Conservation (phyloP, 208 protist species). For the Kentomonas sorsogonicus region DNA sequence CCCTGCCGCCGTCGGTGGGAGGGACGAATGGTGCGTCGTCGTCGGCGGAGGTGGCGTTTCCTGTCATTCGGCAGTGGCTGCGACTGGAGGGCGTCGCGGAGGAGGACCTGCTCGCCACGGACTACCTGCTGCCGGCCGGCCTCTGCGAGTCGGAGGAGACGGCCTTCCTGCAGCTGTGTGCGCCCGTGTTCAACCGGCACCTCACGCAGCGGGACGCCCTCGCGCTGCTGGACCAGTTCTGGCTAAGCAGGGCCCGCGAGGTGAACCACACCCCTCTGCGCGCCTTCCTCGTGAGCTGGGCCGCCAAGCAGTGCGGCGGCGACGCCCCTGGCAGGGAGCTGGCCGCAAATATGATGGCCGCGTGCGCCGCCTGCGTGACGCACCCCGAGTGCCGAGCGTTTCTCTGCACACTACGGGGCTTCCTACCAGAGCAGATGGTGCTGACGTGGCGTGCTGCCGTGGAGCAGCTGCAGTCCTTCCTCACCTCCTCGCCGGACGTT, state of each 20-base stretch:
- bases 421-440: conserved; percentile 21
- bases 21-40: neutral
- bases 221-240: conserved; percentile 50
- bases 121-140: conserved; percentile 54
- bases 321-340: conserved; percentile 39
- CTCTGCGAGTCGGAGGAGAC: conserved; percentile 42
- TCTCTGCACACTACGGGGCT: conserved; percentile 47
- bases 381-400: conserved; percentile 67
- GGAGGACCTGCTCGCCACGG: conserved; percentile 44
- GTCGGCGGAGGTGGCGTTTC: conserved; percentile 9
- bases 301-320: conserved; percentile 39
- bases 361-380: conserved; percentile 51
- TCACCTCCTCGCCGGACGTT: no score
- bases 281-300: conserved; percentile 61
- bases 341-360: conserved; percentile 59
- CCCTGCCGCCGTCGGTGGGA: no score
- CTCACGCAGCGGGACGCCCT: conserved; percentile 33
- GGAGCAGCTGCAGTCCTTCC: no score
- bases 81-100: conserved; percentile 54
- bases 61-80: conserved; percentile 65
- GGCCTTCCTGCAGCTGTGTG: conserved; percentile 43
- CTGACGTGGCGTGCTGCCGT: neutral
- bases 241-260: conserved; percentile 32
- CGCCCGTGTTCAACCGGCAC: conserved; percentile 62
- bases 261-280: conserved; percentile 21